Evolutionary conservation across 441 rosid genomes (phyloP).

Genomic region (Melastoma candidum): DNA sequence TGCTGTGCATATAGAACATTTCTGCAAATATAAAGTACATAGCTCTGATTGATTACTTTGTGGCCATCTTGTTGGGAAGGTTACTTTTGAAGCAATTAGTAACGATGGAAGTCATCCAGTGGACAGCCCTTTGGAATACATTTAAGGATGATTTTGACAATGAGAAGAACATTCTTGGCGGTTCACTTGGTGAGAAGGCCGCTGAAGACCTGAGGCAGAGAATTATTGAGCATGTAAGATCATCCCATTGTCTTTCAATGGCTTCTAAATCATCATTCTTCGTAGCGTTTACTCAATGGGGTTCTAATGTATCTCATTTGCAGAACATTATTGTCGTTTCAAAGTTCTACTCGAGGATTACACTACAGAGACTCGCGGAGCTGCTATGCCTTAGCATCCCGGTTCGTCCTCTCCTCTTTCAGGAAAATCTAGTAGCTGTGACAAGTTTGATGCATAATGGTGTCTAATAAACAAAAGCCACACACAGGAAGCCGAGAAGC

Average conservation of each 20-base stretch:
- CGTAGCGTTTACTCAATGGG: not conserved
- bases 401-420: conserved; percentile 27
- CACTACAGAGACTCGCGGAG: conserved; percentile 79
- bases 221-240: conserved; percentile 81
- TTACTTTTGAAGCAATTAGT: conserved; percentile 82
- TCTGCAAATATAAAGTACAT: not conserved
- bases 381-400: conserved; percentile 71
- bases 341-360: conserved; percentile 84
- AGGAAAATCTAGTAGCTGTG: too few species aligned
- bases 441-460: too few species aligned
- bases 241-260: conserved; percentile 4
- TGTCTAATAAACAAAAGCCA: not conserved
- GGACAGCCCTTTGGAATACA: conserved; percentile 89
- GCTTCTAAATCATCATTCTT: not conserved
- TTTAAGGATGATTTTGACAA: conserved; percentile 82
- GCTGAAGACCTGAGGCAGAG: conserved; percentile 86
- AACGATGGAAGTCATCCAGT: conserved; percentile 93
- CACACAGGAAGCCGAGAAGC: conserved; percentile 92
- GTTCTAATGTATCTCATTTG: conserved; percentile 12
- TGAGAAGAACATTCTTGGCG: conserved; percentile 82
- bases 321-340: conserved; percentile 98
- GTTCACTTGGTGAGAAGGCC: conserved; percentile 84
- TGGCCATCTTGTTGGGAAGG: conserved; percentile 27
- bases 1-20: not conserved
- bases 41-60: not conserved